Evolutionary conservation across 257 asterid species (phyloP).

Genomic region (Misopates orontium): DNA sequence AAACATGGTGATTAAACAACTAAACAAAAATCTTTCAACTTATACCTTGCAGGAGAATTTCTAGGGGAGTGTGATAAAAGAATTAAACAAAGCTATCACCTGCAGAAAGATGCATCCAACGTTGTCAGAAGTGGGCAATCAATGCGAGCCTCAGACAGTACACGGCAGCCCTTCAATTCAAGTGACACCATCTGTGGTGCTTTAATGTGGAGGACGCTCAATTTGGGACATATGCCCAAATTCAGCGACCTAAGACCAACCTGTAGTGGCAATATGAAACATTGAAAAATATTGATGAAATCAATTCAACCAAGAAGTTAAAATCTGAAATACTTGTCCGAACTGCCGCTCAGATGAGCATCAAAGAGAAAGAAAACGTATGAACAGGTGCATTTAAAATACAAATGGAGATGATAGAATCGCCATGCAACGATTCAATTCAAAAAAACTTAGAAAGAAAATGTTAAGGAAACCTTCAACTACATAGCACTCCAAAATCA

Average conservation of each 20-base stretch:
- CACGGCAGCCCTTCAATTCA: constrained; percentile 97
- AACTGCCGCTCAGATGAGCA: constrained; percentile 6
- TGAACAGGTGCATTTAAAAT: neutral
- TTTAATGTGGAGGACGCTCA: constrained; percentile 67
- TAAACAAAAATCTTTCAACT: neutral
- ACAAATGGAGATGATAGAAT: constrained; percentile 6
- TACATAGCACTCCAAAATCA: too few species aligned
- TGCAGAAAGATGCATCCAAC: constrained; percentile 98
- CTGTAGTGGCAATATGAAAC: constrained; percentile 39
- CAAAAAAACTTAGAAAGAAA: too few species aligned
- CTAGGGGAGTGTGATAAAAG: neutral
- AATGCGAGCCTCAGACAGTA: constrained; percentile 74
- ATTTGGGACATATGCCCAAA: constrained; percentile 96
- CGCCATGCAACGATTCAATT: neutral
- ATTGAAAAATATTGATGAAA: neutral
- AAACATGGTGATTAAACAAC: constrained; percentile 1
- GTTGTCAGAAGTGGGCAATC: constrained; percentile 82
- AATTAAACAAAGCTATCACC: constrained; percentile 39
- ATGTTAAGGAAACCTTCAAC: too few species aligned
- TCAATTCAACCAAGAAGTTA: neutral
- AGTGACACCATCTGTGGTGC: constrained; percentile 90
- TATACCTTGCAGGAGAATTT: constrained; percentile 4
- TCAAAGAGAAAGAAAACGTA: neutral
- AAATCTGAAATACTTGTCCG: neutral
- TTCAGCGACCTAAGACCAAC: constrained; percentile 91